Evolutionary conservation across 345 rosid genomes (phyloP), one percentile per base, ranked within the genome.

Genomic region (thale cress (Arabidopsis thaliana)): DNA sequence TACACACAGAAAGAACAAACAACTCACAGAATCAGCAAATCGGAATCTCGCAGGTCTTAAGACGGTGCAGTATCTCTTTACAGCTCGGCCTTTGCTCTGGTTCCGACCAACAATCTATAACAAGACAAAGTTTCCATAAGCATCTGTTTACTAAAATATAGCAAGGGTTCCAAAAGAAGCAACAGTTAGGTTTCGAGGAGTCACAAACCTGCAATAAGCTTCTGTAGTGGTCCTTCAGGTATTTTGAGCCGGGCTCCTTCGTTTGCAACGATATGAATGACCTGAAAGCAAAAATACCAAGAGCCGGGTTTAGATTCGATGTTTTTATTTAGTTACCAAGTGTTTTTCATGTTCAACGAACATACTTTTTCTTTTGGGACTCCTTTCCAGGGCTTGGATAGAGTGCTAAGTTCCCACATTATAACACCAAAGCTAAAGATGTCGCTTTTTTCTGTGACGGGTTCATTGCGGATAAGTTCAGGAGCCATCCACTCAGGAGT

Each of bases 401-500:
- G 85, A 28, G 97, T 88, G 84, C 83, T 87, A 48, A 94, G 88
- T 81, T 94, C 98, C 97, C 98, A 94, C 88, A 91, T 91, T 70
- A 94, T 83, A 33, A 94, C 96, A 48, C 98, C 98, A 22, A 94
- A 85, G 82, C 98, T 94, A 83, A 88, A 94, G 76, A 94, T 91
- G 71, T 94, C 98, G 8, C 91, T 87, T 79, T 94, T 94, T 77
- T 90, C 95, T 1, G 95, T 82, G 79, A 90, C 85, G 28, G 86
- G 85, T 42, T 89, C 94, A 32, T 84, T 89, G 3, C 93, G 89
- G 55, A 86, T 82, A 33, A 91, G 92, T 74, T 94, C 97, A 24
- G 98, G 98, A 68, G 95, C 98, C 90, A 94, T 87, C 91, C 92
- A 94, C 75, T 87, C 88, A 4, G 95, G 97, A 40, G 96, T 91